Conservation (phyloP, 2,329 filamentous ascomycete species). For the Aureobasidium lini region DNA sequence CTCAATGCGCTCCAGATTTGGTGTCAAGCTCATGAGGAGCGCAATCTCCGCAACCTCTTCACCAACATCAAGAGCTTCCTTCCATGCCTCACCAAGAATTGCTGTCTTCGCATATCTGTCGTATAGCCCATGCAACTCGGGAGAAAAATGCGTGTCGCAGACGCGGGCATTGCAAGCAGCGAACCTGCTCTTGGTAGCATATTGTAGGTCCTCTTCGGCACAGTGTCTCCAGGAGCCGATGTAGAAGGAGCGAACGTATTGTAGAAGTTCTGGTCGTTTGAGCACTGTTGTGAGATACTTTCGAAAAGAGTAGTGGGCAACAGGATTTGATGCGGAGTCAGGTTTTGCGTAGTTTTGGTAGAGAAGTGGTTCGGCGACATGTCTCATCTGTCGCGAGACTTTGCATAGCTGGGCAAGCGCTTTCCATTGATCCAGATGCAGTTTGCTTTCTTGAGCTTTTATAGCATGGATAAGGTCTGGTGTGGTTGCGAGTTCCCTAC, state of each 20-base stretch:
- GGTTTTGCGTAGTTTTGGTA: neutral
- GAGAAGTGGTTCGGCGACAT: neutral
- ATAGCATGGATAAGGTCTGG: neutral
- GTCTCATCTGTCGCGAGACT: neutral
- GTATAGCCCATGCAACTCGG: neutral
- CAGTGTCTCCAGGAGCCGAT: neutral
- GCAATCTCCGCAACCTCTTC: constrained; percentile 2
- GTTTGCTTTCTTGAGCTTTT: neutral
- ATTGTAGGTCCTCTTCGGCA: neutral
- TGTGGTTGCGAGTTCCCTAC: neutral
- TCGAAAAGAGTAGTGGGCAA: neutral
- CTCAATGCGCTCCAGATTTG: constrained; percentile 11
- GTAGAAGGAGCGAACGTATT: neutral
- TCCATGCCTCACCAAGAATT: neutral
- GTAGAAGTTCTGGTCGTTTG: neutral
- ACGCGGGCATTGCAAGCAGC: neutral
- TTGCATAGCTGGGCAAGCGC: neutral
- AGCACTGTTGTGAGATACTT: neutral
- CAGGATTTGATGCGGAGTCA: neutral
- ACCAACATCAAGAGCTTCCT: neutral
- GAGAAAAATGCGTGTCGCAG: neutral
- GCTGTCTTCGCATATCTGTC: neutral
- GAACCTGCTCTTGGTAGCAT: neutral
- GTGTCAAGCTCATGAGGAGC: neutral
- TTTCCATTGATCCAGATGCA: neutral